Evolutionary conservation across 805 yeast genomes (phyloP), one percentile per base, ranked within the genome.

Genomic region (Geotrichum ghanense): DNA sequence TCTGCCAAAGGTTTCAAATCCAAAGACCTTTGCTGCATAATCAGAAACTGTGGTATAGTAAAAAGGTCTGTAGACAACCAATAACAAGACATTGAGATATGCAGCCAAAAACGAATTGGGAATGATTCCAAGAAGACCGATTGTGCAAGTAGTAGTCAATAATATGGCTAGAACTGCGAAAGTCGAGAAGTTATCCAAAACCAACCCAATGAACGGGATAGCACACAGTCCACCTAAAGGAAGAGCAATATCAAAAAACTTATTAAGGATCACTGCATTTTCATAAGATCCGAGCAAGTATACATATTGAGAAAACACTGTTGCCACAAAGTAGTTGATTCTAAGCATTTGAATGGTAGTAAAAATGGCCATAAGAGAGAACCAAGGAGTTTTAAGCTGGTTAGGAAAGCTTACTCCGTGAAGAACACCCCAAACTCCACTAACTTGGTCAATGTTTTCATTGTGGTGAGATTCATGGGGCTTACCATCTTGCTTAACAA

Each of bases 41-140:
- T 90, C 97, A 1, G 95, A 83, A 4, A 88, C 86, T 1, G 94
- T 85, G 1, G 97, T 89, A 64, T 89, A 90, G 59, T 84, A 88
- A 59, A 89, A 84, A 9, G 97, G 96, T 62, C 97, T 74, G 64
- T 84, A 88, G 1, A 84, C 69, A 9, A 87, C 97, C 53, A 89
- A 67, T 24, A 83, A 52, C 1, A 78, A 54, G 40, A 89, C 83
- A 2, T 95, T 95, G 1, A 74, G 41, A 42, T 83, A 71, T 39
- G 89, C 88, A 1, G 76, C 70, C 31, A 63, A 51, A 19, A 31
- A 31, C 20, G 62, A 58, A 42, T 55, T 53, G 3, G 81, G 69
- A 27, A 83, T 54, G 24, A 86, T 63, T 0, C 96, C 96, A 55
- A 77, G 69, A 0, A 82, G 53, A 9, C 95, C 95, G 51, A 88